phyloP scores from a whole-genome alignment of 805 yeast genomes.

The Yarrowia divulgata region DNA sequence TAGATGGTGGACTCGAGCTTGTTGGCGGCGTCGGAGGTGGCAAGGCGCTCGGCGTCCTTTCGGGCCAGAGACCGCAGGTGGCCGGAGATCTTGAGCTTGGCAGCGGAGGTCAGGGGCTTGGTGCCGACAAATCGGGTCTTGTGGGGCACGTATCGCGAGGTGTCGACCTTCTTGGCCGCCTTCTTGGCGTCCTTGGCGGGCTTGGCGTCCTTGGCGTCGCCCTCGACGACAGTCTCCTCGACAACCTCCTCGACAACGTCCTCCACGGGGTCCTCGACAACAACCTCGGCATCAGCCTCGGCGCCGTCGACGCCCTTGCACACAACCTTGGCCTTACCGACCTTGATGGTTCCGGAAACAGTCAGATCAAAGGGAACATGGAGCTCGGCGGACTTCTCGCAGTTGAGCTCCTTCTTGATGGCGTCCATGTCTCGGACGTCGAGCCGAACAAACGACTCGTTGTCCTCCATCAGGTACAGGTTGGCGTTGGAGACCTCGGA shows the following conservation, averaged over 20 bases:
- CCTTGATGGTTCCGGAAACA: conserved; percentile 42
- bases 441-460: conserved; percentile 49
- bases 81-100: conserved; percentile 56
- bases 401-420: conserved; percentile 44
- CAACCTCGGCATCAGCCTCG: conserved; percentile 40
- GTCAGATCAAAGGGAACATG: conserved; percentile 39
- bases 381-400: conserved; percentile 41
- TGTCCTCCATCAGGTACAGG: conserved; percentile 54
- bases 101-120: conserved; percentile 58
- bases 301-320: conserved; percentile 35
- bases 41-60: conserved; percentile 62
- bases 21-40: conserved; percentile 67
- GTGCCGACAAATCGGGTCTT: conserved; percentile 54
- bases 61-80: conserved; percentile 62
- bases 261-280: conserved; percentile 16
- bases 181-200: conserved; percentile 41
- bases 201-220: conserved; percentile 42
- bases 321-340: conserved; percentile 22
- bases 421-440: conserved; percentile 45
- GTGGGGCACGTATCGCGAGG: conserved; percentile 41
- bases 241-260: conserved; percentile 8
- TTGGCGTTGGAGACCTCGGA: conserved; percentile 48
- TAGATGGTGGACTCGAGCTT: conserved; percentile 77
- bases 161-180: conserved; percentile 40
- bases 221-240: background rate